Base-by-base conservation (phyloP, 1,284 basidiomycete species). In the Kwoniella shivajii region DNA sequence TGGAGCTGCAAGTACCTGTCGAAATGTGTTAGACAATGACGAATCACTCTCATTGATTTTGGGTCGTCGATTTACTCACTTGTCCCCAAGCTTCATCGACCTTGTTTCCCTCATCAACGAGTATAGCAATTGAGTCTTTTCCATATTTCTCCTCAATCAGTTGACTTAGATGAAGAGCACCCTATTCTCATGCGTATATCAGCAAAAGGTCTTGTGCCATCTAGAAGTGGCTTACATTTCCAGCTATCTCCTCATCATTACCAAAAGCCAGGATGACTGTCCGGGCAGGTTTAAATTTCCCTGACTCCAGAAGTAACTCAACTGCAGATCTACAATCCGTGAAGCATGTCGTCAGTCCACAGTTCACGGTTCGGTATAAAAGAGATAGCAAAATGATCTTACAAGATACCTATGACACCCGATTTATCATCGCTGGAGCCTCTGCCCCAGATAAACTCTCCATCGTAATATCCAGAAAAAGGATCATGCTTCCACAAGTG, bases 401-500 rank as follows among this genome's bases (percentile, higher is more conserved):
- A 73, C 84, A 87, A 65, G 36, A 81, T 80, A 24, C 82, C 83
- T 58, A 86, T 84, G 47, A 85, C 67, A 1, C 82, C 83, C 18
- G 82, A 80, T 71, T 87, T 87, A 73, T 86, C 85, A 60, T 87
- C 86, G 18, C 75, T 57, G 18, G 64, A 82, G 10, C 86, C 87
- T 55, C 86, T 78, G 2, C 86, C 86, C 85, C 85, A 87, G 43
- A 88, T 73, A 26, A 34, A 60, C 57, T 47, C 66, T 81, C 84
- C 85, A 68, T 87, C 85, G 62, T 81, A 86, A 64, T 84, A 71
- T 2, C 86, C 86, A 7, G 83, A 84, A 68, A 82, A 88, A 2
- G 86, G 85, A 7, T 82, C 82, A 60, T 87, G 79, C 0, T 73
- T 79, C 86, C 86, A 88, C 39, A 79, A 66, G 51, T 78, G 78